Base-by-base conservation (phyloP, 2,329 filamentous ascomycete species). In the Ophiosphaerella korrae region DNA sequence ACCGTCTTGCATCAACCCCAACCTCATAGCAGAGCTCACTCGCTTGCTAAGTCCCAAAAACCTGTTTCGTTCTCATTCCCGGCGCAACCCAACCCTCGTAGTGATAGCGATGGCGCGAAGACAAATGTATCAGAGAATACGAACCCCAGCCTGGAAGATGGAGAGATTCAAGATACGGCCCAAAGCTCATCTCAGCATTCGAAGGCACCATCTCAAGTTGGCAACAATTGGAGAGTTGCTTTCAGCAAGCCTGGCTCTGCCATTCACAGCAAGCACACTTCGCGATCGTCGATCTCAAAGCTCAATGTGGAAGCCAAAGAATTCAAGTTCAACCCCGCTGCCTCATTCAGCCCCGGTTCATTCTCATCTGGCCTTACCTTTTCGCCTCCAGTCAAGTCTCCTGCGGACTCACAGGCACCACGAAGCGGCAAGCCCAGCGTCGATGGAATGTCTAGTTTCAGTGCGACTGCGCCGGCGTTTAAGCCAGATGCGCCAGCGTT, bases 271-370 rank as follows among this genome's bases (percentile, higher is more conserved):
- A 83, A 82, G 57, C 88, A 92, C 65, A 81, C 79, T 14, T 88
- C 86, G 67, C 90, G 88, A 63, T 79, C 86, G 3, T 92, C 80
- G 0, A 74, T 87, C 37, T 90, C 91, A 1, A 92, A 87, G 60
- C 82, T 97, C 62, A 97, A 97, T 64, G 92, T 95, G 26, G 85
- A 88, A 55, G 93, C 93, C 0, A 89, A 92, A 40, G 90, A 94
- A 66, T 97, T 97, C 79, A 82, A 88, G 63, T 93, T 93, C 74
- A 82, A 88, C 48, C 83, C 84, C 6, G 73, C 73, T 32, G 75
- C 76, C 13, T 76, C 79, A 2, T 84, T 84, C 61, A 76, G 74
- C 37, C 75, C 80, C 13, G 75, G 72, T 13, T 71, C 78, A 2
- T 79, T 66, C 41, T 63, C 79, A 13, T 74, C 74, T 5, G 64